Conservation (phyloP, 257 asterid species). For the Knoxia roxburghii region DNA sequence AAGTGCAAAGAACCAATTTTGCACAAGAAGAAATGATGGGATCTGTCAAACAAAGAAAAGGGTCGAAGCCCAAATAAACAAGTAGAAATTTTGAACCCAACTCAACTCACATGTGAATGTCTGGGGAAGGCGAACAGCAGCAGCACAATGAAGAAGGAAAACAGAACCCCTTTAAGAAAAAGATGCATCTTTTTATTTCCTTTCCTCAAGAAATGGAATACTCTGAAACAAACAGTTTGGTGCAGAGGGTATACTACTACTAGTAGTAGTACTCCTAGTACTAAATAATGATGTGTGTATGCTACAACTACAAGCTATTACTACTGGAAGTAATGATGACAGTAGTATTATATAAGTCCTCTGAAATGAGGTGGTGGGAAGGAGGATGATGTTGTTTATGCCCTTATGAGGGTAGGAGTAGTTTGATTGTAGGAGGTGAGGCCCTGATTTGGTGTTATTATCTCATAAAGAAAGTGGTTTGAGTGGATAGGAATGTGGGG, state of each 20-base stretch:
- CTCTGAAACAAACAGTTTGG: not conserved
- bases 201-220: constrained; percentile 9
- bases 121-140: constrained; percentile 28
- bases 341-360: no score
- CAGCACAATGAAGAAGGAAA: constrained; percentile 34
- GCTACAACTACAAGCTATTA: not conserved
- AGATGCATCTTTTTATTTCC: constrained; percentile 39
- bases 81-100: not conserved
- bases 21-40: constrained; percentile 21
- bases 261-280: not conserved
- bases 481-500: constrained; percentile 39
- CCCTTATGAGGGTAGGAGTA: no score
- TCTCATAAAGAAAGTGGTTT: constrained; percentile 24
- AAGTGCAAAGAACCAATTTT: not conserved
- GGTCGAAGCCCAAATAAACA: not conserved
- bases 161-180: constrained; percentile 32
- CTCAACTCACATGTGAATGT: constrained; percentile 38
- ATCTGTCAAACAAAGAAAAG: constrained; percentile 21
- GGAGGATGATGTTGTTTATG: not conserved
- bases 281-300: not conserved
- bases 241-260: no score
- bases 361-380: not conserved
- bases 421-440: constrained; percentile 13
- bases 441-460: constrained; percentile 15
- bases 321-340: not conserved